Evolutionary conservation across 2,329 filamentous ascomycete genomes (phyloP).

Genomic region (Clarireedia sp.): DNA sequence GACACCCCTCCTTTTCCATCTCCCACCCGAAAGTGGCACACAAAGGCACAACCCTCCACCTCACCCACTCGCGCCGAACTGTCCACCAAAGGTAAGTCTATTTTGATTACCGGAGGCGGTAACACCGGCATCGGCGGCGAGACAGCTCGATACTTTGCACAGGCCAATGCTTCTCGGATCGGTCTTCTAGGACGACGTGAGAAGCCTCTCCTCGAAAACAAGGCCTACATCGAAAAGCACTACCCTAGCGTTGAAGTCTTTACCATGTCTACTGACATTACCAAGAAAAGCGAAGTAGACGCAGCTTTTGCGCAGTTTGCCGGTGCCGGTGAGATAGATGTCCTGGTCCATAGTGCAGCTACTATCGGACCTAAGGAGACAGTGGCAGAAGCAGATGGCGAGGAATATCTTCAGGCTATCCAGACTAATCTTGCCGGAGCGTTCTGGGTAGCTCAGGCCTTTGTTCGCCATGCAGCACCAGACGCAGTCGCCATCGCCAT

Average conservation of each 20-base stretch:
- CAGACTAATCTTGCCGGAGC: neutral
- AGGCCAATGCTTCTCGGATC: constrained; percentile 37
- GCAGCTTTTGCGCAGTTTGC: constrained; percentile 29
- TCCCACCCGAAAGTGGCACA: constrained; percentile 33
- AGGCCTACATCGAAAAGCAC: constrained; percentile 30
- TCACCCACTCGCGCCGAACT: constrained; percentile 35
- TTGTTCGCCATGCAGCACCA: neutral
- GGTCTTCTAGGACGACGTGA: constrained; percentile 36
- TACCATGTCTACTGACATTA: constrained; percentile 29
- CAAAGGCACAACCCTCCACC: constrained; percentile 30
- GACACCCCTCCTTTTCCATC: constrained; percentile 30
- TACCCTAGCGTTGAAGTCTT: constrained; percentile 31
- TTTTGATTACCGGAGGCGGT: constrained; percentile 38
- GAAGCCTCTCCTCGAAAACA: constrained; percentile 31
- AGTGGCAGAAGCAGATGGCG: constrained; percentile 25
- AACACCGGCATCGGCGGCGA: constrained; percentile 37
- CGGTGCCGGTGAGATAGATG: constrained; percentile 30
- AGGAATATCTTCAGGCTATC: constrained; percentile 9
- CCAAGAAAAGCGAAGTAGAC: constrained; percentile 28
- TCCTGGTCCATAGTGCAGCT: constrained; percentile 35
- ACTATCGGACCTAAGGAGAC: constrained; percentile 25
- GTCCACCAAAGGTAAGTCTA: constrained; percentile 32
- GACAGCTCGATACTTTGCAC: constrained; percentile 36
- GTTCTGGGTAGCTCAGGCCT: neutral
- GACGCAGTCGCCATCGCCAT: neutral